A percentile compares a stretch with the other conserved stretches of the same genome.
These are phyloP conservation scores for Boletus smithii DNA, from an alignment of 1,284 basidiomycete genomes.

Conservation along the genomic window DNA sequence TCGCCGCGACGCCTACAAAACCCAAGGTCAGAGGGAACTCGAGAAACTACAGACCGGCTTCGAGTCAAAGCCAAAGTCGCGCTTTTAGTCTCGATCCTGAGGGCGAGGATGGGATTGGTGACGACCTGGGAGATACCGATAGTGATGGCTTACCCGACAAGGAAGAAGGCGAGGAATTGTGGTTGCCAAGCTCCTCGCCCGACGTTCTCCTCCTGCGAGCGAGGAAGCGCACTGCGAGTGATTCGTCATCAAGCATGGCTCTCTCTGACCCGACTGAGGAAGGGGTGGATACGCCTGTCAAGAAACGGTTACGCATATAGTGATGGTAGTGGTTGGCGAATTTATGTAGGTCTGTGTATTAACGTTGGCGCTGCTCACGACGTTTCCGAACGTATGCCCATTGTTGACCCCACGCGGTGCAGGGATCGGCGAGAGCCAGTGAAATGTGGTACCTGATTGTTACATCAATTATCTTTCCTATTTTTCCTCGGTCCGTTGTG, in stretches of 20 bases:
- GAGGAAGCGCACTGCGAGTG: constrained; percentile 23
- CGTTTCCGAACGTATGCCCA: not conserved
- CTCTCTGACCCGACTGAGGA: constrained; percentile 21
- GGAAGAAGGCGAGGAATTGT: constrained; percentile 26
- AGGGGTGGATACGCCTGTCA: constrained; percentile 22
- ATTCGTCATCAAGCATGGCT: constrained; percentile 28
- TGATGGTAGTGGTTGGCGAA: not conserved
- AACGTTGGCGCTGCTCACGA: not conserved
- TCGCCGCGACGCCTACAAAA: constrained; percentile 59
- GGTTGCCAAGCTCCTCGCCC: constrained; percentile 30
- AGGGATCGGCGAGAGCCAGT: too few relatives aligned
- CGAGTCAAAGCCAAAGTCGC: constrained; percentile 8
- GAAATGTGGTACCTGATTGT: not conserved
- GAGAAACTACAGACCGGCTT: not conserved
- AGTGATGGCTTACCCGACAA: constrained; percentile 3
- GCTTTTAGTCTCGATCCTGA: constrained; percentile 4
- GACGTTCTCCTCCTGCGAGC: constrained; percentile 24
- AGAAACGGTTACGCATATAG: constrained; percentile 26
- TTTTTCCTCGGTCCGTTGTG: not conserved
- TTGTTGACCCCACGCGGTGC: too few relatives aligned
- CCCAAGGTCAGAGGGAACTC: constrained; percentile 21
- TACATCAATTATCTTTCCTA: not conserved
- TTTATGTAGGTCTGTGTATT: constrained; percentile 5
- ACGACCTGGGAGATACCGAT: constrained; percentile 4
- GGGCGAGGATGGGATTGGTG: not conserved